A percentile compares a stretch with the other conserved stretches of the same genome.
phyloP scores from a whole-genome alignment of 2,329 filamentous ascomycete genomes.

The Amesomyces nigricolor region DNA sequence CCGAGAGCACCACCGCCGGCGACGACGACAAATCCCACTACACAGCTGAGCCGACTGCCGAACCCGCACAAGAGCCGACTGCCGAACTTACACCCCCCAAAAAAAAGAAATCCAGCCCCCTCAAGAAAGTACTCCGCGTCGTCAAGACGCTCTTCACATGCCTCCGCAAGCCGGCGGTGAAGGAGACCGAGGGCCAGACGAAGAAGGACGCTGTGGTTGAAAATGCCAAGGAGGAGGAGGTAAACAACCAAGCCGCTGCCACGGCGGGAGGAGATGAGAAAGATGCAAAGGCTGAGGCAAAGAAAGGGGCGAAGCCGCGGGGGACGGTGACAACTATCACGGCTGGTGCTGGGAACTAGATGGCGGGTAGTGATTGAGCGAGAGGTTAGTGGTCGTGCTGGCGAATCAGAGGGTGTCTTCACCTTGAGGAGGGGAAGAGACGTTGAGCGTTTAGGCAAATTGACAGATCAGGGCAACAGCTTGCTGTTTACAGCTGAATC shows the following conservation, averaged over 20 bases:
- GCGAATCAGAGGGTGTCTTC: too few species aligned
- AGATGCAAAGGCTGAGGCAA: not conserved
- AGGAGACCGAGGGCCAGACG: not conserved
- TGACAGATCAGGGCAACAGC: too few species aligned
- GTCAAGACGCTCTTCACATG: conserved; percentile 14
- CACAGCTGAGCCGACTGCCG: not conserved
- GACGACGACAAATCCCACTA: not conserved
- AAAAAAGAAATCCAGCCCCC: conserved; percentile 12
- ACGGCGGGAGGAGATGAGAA: not conserved
- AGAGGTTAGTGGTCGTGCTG: too few species aligned
- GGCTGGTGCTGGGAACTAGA: too few species aligned
- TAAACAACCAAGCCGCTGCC: not conserved
- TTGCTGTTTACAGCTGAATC: too few species aligned
- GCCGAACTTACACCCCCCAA: too few species aligned
- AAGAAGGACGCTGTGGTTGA: not conserved
- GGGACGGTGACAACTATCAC: not conserved
- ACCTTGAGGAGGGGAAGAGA: too few species aligned
- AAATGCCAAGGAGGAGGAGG: not conserved
- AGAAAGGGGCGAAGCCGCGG: not conserved
- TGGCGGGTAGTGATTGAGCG: too few species aligned
- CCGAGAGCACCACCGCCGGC: not conserved
- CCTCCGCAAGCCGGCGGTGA: conserved; percentile 8
- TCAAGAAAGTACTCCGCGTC: conserved; percentile 8
- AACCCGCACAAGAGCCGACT: too few species aligned
- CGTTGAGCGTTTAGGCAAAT: too few species aligned